Evolutionary conservation across 768 basidiomycete species (phyloP).

Genomic region (Mycena alexandri): DNA sequence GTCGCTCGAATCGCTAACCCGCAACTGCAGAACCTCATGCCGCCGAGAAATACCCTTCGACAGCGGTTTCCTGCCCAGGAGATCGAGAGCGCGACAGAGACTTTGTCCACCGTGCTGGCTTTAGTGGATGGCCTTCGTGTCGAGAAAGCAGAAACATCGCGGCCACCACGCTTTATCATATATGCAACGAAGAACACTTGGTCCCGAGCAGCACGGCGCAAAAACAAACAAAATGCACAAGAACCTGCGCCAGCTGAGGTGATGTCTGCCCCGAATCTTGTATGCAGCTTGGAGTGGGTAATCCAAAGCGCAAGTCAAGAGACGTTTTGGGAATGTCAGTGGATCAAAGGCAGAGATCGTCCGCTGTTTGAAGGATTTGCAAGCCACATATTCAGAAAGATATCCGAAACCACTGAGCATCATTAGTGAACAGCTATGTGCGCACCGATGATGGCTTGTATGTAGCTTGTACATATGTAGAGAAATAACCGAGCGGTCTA

Average conservation of each 20-base stretch:
- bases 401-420: slow-evolving; percentile 34
- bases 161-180: slow-evolving; percentile 8
- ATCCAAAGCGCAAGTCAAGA: slow-evolving; percentile 26
- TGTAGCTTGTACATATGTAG: no score
- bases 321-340: slow-evolving; percentile 61
- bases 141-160: not conserved
- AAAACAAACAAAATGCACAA: slow-evolving; percentile 46
- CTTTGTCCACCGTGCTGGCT: slow-evolving; percentile 48
- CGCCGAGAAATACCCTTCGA: slow-evolving; percentile 66
- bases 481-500: not conserved
- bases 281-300: slow-evolving; percentile 33
- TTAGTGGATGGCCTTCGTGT: slow-evolving; percentile 45
- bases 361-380: slow-evolving; percentile 74
- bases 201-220: slow-evolving; percentile 76
- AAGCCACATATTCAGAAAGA: slow-evolving; percentile 71
- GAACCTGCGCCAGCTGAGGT: slow-evolving; percentile 23
- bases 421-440: not conserved
- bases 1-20: slow-evolving; percentile 52
- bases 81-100: slow-evolving; percentile 34
- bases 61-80: slow-evolving; percentile 50
- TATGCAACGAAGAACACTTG: slow-evolving; percentile 34
- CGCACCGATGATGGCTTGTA: no score
- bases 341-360: slow-evolving; percentile 73
- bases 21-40: slow-evolving; percentile 66
- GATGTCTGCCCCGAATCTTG: slow-evolving; percentile 1